phyloP scores from a whole-genome alignment of 441 rosid species.

The Croton laevigatus region DNA sequence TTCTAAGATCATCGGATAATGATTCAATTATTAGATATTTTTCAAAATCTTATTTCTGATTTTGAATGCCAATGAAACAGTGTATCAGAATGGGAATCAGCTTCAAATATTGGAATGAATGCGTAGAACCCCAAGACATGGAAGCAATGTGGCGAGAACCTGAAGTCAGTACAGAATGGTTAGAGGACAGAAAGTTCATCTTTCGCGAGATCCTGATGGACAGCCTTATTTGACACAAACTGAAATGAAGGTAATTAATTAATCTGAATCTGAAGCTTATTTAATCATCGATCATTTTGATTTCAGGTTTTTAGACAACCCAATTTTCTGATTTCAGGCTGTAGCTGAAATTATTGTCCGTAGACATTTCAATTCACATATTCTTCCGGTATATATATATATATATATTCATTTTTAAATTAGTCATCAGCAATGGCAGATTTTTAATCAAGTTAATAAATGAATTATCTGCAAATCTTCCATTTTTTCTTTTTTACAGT shows the following conservation, averaged over 20 bases:
- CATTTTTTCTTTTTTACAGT: constrained; percentile 51
- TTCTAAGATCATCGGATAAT: background rate
- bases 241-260: constrained; percentile 66
- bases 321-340: constrained; percentile 48
- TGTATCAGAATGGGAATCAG: constrained; percentile 54
- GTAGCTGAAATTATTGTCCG: constrained; percentile 70
- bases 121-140: constrained; percentile 61
- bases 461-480: constrained; percentile 17
- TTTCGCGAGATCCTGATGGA: constrained; percentile 95
- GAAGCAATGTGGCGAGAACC: constrained; percentile 84
- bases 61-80: constrained; percentile 1
- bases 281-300: no score
- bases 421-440: background rate
- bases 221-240: constrained; percentile 84
- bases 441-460: background rate
- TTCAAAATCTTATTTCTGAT: background rate
- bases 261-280: no score
- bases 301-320: background rate
- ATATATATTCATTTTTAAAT: constrained; percentile 24
- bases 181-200: constrained; percentile 73
- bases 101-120: constrained; percentile 89
- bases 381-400: constrained; percentile 87
- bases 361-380: constrained; percentile 57
- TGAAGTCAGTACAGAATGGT: constrained; percentile 77
- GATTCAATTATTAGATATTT: background rate